Percentiles rank a stretch among this genome's conserved stretches.
Conservation (phyloP, 768 basidiomycete genomes). For the Basidioascus undulatus region DNA sequence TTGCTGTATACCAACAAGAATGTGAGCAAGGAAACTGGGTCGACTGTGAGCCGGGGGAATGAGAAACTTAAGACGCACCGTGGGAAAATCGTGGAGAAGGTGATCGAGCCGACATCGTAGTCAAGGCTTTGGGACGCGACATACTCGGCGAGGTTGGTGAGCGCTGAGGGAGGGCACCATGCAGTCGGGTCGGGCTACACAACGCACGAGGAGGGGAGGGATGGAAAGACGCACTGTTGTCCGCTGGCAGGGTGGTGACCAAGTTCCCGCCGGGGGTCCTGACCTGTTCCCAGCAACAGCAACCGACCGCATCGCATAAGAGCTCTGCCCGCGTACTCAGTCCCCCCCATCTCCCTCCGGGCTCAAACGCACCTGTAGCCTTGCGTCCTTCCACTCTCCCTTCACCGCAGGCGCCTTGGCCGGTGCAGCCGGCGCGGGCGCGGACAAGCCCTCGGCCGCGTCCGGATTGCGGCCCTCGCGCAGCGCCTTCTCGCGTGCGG, state of each 20-base stretch:
- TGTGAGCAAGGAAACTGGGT: not conserved
- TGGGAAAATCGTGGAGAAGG: slow-evolving; percentile 59
- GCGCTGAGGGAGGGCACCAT: slow-evolving; percentile 25
- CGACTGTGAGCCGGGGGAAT: not conserved
- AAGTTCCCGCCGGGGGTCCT: not conserved
- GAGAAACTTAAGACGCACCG: slow-evolving; percentile 26
- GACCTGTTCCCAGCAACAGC: not conserved
- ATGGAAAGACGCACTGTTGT: slow-evolving; percentile 32
- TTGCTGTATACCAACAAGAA: slow-evolving; percentile 28
- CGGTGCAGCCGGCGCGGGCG: slow-evolving; percentile 21
- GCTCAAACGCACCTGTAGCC: slow-evolving; percentile 28
- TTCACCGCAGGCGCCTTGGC: slow-evolving; percentile 20
- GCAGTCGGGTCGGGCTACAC: not conserved
- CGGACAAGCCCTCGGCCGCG: slow-evolving; percentile 13
- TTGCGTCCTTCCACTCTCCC: slow-evolving; percentile 61
- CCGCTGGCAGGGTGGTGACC: slow-evolving; percentile 44
- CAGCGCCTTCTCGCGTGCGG: slow-evolving; percentile 72
- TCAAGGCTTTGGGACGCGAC: slow-evolving; percentile 45
- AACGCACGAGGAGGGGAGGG: not conserved
- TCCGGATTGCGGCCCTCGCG: slow-evolving; percentile 36
- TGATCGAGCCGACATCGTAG: slow-evolving; percentile 53
- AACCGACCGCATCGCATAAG: not conserved
- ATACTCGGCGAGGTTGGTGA: slow-evolving; percentile 68
- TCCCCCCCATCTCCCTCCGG: slow-evolving; percentile 2
- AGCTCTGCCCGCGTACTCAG: slow-evolving; percentile 2